phyloP scores from a whole-genome alignment of 257 asterid genomes.

The Solanum clarkiae region DNA sequence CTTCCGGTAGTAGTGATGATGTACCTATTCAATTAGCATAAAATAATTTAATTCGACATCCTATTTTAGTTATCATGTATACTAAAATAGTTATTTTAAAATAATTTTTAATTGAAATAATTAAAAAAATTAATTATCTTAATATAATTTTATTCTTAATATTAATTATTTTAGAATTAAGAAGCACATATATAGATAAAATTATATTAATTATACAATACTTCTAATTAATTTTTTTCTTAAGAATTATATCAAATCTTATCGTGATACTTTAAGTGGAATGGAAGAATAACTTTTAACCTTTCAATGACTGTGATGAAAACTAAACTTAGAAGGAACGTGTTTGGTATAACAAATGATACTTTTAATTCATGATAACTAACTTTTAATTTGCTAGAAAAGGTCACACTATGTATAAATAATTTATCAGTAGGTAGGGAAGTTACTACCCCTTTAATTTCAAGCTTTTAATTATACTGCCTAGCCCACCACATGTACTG shows the following conservation, averaged over 20 bases:
- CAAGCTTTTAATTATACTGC: not conserved
- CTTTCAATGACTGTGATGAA: not conserved
- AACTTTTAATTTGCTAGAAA: not conserved
- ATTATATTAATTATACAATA: too few relatives aligned
- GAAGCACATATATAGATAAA: rapidly evolving
- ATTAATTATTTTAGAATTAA: too few relatives aligned
- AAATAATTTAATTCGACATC: not conserved
- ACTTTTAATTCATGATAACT: not conserved
- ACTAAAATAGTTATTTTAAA: too few relatives aligned
- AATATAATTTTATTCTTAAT: too few relatives aligned
- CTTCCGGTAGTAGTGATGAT: not conserved
- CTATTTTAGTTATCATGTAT: too few relatives aligned
- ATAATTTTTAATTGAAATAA: too few relatives aligned
- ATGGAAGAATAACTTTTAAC: too few relatives aligned
- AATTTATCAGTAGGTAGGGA: not conserved
- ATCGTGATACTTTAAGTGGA: too few relatives aligned
- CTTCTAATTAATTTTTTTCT: too few relatives aligned
- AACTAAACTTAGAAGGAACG: not conserved
- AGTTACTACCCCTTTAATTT: not conserved
- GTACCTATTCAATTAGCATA: not conserved
- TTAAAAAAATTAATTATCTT: too few relatives aligned
- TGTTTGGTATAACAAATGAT: not conserved
- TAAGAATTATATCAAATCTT: too few relatives aligned
- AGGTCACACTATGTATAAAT: not conserved
- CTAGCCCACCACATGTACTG: too few relatives aligned